Evolutionary conservation across 768 basidiomycete genomes (phyloP).

Genomic region (Hygrophorus pudorinus): DNA sequence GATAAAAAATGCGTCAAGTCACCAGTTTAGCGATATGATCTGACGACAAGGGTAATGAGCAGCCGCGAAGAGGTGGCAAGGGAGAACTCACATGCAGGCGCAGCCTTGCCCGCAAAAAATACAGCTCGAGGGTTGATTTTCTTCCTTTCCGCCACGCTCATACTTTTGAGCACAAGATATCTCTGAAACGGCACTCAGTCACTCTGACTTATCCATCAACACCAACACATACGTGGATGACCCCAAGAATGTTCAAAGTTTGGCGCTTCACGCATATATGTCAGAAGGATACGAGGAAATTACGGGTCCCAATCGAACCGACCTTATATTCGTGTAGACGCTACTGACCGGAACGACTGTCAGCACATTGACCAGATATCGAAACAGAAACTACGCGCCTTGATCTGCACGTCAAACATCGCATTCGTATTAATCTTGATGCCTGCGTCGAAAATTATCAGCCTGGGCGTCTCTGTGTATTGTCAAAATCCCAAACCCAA

Average conservation of each 20-base stretch:
- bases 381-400: conserved; percentile 31
- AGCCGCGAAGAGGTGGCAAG: not conserved
- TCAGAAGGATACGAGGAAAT: not conserved
- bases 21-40: conserved; percentile 91
- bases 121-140: conserved; percentile 79
- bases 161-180: conserved; percentile 71
- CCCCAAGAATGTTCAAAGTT: conserved; percentile 86
- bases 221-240: conserved; percentile 57
- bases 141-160: conserved; percentile 71
- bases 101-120: conserved; percentile 98
- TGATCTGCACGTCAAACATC: conserved; percentile 89
- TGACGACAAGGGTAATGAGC: conserved; percentile 15
- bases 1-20: conserved; percentile 10
- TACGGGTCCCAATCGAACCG: not conserved
- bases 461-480: too few species aligned
- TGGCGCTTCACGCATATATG: conserved; percentile 51
- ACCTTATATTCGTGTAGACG: conserved; percentile 91
- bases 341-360: conserved; percentile 27
- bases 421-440: conserved; percentile 63
- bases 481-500: conserved; percentile 19
- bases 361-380: not conserved
- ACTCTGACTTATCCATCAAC: not conserved
- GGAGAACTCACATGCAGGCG: conserved; percentile 71
- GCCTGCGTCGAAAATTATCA: too few species aligned
- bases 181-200: conserved; percentile 33